A percentile compares a stretch with the other conserved stretches of the same genome.
Conservation (phyloP, 2,329 filamentous ascomycete genomes). For the Diplodia intermedia region DNA sequence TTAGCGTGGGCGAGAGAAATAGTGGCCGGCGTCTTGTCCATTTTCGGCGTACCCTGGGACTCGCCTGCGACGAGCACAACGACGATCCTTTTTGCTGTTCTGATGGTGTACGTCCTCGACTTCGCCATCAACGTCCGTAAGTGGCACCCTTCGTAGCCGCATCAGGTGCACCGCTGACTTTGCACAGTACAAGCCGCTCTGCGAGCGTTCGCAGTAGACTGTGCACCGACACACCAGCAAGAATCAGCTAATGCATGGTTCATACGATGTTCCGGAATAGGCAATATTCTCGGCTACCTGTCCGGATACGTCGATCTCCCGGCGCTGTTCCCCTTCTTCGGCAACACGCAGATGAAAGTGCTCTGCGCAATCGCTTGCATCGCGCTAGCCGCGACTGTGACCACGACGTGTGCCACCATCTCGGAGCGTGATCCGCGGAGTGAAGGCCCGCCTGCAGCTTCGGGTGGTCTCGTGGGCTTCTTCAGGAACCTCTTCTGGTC, state of each 20-base stretch:
- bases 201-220: conserved; percentile 91
- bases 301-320: conserved; percentile 85
- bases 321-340: conserved; percentile 76
- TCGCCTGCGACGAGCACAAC: conserved; percentile 68
- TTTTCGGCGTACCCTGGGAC: conserved; percentile 74
- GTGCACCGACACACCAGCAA: conserved; percentile 90
- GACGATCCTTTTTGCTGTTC: conserved; percentile 79
- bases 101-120: conserved; percentile 89
- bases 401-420: conserved; percentile 72
- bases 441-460: conserved; percentile 67
- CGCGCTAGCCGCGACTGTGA: conserved; percentile 71
- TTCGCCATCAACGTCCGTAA: conserved; percentile 91
- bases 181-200: conserved; percentile 82
- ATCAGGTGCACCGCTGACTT: neutral
- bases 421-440: conserved; percentile 80
- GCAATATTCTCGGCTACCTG: conserved; percentile 89
- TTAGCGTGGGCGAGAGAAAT: conserved; percentile 60
- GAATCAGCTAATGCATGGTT: conserved; percentile 95
- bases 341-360: conserved; percentile 89
- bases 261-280: conserved; percentile 81
- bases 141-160: conserved; percentile 37
- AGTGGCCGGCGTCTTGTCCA: conserved; percentile 68
- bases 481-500: conserved; percentile 80
- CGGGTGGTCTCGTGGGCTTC: conserved; percentile 75
- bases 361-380: conserved; percentile 85